Conservation (phyloP, 164 flowering plant species). For the Nymphaea colorata region DNA sequence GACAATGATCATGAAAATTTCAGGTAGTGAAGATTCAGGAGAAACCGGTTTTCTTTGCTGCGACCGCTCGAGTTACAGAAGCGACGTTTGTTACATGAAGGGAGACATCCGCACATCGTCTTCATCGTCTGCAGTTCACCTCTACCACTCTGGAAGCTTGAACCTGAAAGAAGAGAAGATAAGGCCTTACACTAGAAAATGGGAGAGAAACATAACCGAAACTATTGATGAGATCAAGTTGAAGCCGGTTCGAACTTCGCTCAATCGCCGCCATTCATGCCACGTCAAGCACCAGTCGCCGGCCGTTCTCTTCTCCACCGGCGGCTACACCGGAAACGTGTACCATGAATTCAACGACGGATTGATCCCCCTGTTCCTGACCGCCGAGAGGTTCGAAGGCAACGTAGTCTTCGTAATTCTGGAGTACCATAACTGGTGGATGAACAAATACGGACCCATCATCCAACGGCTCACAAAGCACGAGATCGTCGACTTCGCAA, state of each 20-base stretch:
- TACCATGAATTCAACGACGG: conserved; percentile 14
- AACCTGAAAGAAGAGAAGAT: conserved; percentile 36
- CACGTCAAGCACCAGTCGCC: conserved; percentile 1
- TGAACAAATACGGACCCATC: conserved; percentile 4
- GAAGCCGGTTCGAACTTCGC: conserved; percentile 1
- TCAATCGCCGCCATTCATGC: not conserved
- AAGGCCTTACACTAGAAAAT: conserved; percentile 85
- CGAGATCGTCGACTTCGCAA: conserved; percentile 3
- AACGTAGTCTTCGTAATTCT: conserved; percentile 7
- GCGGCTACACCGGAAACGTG: conserved; percentile 10
- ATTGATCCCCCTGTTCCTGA: conserved; percentile 7
- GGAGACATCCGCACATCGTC: conserved; percentile 77
- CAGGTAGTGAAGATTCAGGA: not conserved
- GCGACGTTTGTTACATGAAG: conserved; percentile 74
- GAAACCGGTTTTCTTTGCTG: conserved; percentile 57
- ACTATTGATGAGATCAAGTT: conserved; percentile 59
- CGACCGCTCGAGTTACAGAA: conserved; percentile 52
- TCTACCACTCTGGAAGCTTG: conserved; percentile 28
- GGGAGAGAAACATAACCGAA: conserved; percentile 69
- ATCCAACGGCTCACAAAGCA: conserved; percentile 5
- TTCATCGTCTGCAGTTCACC: conserved; percentile 49
- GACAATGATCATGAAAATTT: too few species aligned
- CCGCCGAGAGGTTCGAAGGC: conserved; percentile 5
- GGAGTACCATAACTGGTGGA: conserved; percentile 11
- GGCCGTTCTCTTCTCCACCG: conserved; percentile 8